Conservation (phyloP, 1,284 basidiomycete genomes). For the Leucoagaricus sp. region DNA sequence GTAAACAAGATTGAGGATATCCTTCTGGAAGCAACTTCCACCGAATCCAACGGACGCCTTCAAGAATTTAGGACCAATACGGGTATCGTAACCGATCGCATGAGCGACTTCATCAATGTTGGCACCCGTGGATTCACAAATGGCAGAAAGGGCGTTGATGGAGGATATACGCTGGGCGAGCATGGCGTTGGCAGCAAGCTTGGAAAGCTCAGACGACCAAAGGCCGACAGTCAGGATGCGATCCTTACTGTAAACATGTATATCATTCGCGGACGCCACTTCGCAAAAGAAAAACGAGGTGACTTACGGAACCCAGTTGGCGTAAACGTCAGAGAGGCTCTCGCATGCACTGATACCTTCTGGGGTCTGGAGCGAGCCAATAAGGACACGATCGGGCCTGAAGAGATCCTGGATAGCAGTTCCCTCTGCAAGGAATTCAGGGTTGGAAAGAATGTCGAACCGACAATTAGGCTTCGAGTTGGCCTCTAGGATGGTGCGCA, state of each 20-base stretch:
- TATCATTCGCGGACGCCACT: slow-evolving; percentile 1
- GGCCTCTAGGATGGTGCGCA: slow-evolving; percentile 98
- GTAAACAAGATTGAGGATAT: slow-evolving; percentile 99
- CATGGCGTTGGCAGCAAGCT: slow-evolving; percentile 99
- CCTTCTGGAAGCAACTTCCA: slow-evolving; percentile 99
- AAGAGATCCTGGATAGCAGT: slow-evolving; percentile 93
- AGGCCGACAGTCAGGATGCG: slow-evolving; percentile 93
- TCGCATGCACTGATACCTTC: slow-evolving; percentile 84
- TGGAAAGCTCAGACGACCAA: slow-evolving; percentile 98
- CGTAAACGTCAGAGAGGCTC: slow-evolving; percentile 81
- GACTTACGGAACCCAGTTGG: slow-evolving; percentile 92
- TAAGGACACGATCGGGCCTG: slow-evolving; percentile 92
- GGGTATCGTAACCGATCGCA: slow-evolving; percentile 91
- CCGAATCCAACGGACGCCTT: slow-evolving; percentile 97
- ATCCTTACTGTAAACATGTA: slow-evolving; percentile 49
- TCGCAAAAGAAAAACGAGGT: slow-evolving; percentile 1
- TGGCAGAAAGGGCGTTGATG: slow-evolving; percentile 96
- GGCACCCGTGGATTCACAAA: slow-evolving; percentile 99
- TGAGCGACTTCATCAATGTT: slow-evolving; percentile 98
- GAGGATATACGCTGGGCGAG: slow-evolving; percentile 98
- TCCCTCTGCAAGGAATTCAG: slow-evolving; percentile 98
- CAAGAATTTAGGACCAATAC: slow-evolving; percentile 95
- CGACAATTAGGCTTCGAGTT: slow-evolving; percentile 91
- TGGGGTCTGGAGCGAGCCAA: slow-evolving; percentile 89
- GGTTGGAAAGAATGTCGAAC: slow-evolving; percentile 99